Percentiles rank a stretch among this genome's conserved stretches.
phyloP scores from a whole-genome alignment of 192 early-diverging fungal genomes.

The Linnemannia schmuckeri region DNA sequence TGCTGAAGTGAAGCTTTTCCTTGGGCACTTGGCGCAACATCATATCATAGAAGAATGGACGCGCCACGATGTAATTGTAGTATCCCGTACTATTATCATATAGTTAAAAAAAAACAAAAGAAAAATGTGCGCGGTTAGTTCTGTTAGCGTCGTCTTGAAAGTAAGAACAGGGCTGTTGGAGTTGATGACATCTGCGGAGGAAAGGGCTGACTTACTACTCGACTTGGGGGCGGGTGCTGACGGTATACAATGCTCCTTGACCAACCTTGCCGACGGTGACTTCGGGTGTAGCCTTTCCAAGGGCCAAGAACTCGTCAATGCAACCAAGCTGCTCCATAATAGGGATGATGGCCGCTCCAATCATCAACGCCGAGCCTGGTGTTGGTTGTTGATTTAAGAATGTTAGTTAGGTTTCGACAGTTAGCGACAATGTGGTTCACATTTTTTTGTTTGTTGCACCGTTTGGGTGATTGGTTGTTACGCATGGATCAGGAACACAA shows the following conservation, averaged over 20 bases:
- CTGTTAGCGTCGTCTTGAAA: no score
- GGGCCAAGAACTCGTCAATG: slow-evolving; percentile 2
- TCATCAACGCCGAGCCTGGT: not conserved
- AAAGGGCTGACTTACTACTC: not conserved
- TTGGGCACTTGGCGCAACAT: not conserved
- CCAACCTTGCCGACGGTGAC: not conserved
- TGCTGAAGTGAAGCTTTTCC: slow-evolving; percentile 25
- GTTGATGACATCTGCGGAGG: not conserved
- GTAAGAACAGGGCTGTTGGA: not conserved
- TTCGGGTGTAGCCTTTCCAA: not conserved
- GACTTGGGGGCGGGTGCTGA: not conserved
- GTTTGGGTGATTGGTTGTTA: not conserved
- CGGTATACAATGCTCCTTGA: not conserved
- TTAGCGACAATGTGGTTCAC: not conserved
- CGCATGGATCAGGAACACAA: not conserved
- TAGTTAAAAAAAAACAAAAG: not conserved
- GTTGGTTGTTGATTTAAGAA: no score
- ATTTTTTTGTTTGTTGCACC: not conserved
- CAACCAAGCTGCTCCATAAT: slow-evolving; percentile 13
- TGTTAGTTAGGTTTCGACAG: not conserved
- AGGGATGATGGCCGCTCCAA: not conserved
- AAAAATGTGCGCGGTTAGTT: not conserved
- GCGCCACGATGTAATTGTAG: not conserved
- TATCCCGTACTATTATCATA: not conserved
- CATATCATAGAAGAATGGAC: slow-evolving; percentile 17